These are phyloP conservation scores for Neurospora sp. DNA, from an alignment of 2,329 filamentous ascomycete genomes.

Conservation along the genomic window DNA sequence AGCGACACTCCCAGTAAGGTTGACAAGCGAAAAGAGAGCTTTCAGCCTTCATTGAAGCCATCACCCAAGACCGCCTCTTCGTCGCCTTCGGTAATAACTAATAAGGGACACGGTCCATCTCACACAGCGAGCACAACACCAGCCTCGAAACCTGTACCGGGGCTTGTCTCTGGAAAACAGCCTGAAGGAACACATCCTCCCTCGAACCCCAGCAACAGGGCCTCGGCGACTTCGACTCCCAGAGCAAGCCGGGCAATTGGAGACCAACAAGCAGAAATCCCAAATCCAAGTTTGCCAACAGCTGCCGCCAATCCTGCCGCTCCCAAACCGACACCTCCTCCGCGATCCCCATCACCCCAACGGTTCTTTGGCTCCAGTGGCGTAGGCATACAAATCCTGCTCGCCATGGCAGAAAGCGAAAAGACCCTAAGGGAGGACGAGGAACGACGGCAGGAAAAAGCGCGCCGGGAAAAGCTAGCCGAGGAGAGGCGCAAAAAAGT, in stretches of 20 bases:
- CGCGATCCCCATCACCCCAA: constrained; percentile 18
- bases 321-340: background rate
- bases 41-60: background rate
- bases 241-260: background rate
- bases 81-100: background rate
- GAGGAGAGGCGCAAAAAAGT: constrained; percentile 6
- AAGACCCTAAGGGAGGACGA: constrained; percentile 23
- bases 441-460: constrained; percentile 6
- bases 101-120: background rate
- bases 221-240: background rate
- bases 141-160: background rate
- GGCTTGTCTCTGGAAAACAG: background rate
- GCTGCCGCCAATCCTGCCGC: background rate
- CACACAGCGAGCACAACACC: background rate
- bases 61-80: background rate
- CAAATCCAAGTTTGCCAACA: background rate
- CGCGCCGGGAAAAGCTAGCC: constrained; percentile 8
- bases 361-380: constrained; percentile 25
- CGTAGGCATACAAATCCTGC: constrained; percentile 17
- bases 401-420: constrained; percentile 21
- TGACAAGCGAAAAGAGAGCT: background rate
- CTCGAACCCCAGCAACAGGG: background rate
- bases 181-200: background rate
- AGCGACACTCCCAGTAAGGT: constrained; percentile 10
- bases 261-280: background rate